Evolutionary conservation across 2,329 filamentous ascomycete species (phyloP).

Genomic region (Epichloe sylvatica): DNA sequence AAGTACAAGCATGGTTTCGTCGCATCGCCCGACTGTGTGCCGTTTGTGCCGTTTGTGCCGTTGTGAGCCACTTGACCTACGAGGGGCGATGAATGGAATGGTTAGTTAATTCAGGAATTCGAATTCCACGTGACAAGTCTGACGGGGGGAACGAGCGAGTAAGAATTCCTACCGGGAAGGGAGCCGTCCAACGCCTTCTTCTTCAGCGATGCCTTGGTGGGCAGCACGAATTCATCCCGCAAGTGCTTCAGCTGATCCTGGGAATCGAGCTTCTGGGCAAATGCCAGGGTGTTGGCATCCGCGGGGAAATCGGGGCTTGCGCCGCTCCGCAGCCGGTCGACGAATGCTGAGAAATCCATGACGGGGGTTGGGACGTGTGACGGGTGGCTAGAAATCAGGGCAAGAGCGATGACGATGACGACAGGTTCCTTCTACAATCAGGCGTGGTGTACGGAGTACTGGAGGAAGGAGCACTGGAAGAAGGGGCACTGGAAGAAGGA

Average conservation of each 20-base stretch:
- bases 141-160: not conserved
- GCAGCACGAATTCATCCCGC: conserved; percentile 62
- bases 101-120: no score
- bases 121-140: not conserved
- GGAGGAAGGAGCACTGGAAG: no score
- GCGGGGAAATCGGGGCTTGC: conserved; percentile 30
- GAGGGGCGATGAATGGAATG: not conserved
- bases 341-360: conserved; percentile 27
- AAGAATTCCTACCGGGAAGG: conserved; percentile 21
- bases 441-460: no score
- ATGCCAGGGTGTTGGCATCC: conserved; percentile 32
- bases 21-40: conserved; percentile 9
- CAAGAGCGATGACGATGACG: not conserved
- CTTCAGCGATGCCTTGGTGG: conserved; percentile 57
- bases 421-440: not conserved
- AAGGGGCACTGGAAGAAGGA: no score
- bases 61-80: conserved; percentile 4
- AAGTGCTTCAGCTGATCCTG: conserved; percentile 47
- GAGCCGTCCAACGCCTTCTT: conserved; percentile 41
- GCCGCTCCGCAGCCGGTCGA: conserved; percentile 28
- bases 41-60: conserved; percentile 15
- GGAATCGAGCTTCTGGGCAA: conserved; percentile 39
- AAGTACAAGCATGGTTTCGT: conserved; percentile 50
- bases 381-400: no score
- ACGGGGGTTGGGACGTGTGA: not conserved